These are phyloP conservation scores for Hemileia vastatrix DNA, from an alignment of 1,284 basidiomycete species.

Conservation along the genomic window DNA sequence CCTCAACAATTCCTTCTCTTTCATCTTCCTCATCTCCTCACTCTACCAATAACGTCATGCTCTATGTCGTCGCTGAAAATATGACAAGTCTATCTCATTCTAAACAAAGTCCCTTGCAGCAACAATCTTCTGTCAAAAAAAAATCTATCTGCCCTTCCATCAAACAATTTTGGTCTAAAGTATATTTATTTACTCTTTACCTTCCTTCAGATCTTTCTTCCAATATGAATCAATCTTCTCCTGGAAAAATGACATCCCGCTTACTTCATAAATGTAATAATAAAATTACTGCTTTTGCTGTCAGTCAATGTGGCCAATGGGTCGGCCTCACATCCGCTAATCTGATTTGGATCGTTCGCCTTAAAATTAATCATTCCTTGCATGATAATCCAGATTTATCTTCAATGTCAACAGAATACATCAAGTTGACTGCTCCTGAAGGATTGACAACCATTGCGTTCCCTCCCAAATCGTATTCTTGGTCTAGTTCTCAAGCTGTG, in stretches of 20 bases:
- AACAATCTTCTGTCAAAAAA: neutral
- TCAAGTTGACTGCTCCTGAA: conserved; percentile 3
- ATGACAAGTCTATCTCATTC: neutral
- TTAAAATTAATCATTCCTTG: conserved; percentile 6
- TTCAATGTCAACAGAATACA: conserved; percentile 1
- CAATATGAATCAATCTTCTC: neutral
- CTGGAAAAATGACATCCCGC: neutral
- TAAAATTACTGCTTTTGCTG: conserved; percentile 2
- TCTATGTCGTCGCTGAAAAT: conserved; percentile 1
- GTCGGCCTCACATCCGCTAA: conserved; percentile 8
- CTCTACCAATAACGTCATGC: neutral
- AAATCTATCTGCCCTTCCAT: neutral
- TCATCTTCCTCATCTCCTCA: neutral
- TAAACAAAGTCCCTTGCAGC: neutral
- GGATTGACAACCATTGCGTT: conserved; percentile 18
- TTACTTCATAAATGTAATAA: neutral
- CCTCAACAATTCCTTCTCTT: neutral
- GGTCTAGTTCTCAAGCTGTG: neutral
- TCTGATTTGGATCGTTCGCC: conserved; percentile 17
- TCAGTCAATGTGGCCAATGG: conserved; percentile 18
- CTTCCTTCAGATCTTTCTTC: neutral
- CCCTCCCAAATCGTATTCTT: conserved; percentile 18
- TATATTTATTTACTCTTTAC: neutral
- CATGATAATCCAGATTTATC: neutral
- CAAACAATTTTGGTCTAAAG: neutral